Conservation (phyloP, 768 basidiomycete species). For the Tylopilus sp. region DNA sequence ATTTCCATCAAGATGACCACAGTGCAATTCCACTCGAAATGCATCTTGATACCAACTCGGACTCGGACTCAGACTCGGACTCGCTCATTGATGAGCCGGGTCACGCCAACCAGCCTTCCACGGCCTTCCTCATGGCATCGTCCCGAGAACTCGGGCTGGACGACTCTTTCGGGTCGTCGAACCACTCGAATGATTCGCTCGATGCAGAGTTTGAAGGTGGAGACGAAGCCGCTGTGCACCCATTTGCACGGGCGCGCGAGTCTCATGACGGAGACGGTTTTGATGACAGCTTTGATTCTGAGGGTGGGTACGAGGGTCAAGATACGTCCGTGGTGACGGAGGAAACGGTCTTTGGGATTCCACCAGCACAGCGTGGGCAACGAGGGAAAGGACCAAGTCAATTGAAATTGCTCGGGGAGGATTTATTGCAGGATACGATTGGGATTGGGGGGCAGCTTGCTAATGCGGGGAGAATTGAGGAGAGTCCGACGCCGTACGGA, state of each 20-base stretch:
- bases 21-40: conserved; percentile 12
- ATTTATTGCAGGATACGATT: conserved; percentile 60
- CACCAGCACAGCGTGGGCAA: conserved; percentile 45
- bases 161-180: conserved; percentile 42
- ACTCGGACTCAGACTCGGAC: conserved; percentile 55
- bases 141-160: conserved; percentile 31
- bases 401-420: conserved; percentile 59
- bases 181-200: conserved; percentile 57
- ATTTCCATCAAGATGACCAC: conserved; percentile 25
- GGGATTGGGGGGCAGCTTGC: conserved; percentile 54
- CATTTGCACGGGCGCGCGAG: conserved; percentile 47
- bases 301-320: conserved; percentile 29
- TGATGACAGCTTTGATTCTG: conserved; percentile 52
- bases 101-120: conserved; percentile 61
- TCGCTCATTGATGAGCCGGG: conserved; percentile 53
- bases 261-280: conserved; percentile 40
- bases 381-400: conserved; percentile 26
- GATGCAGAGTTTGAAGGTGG: conserved; percentile 40
- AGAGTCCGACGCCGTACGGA: conserved; percentile 60
- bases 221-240: conserved; percentile 48
- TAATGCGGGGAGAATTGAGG: conserved; percentile 47
- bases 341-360: conserved; percentile 72
- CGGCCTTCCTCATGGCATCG: conserved; percentile 65
- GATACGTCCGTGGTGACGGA: conserved; percentile 37
- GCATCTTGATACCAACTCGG: conserved; percentile 10